These are phyloP conservation scores for Arthroderma uncinatum DNA, from an alignment of 2,329 filamentous ascomycete species.

Conservation along the genomic window DNA sequence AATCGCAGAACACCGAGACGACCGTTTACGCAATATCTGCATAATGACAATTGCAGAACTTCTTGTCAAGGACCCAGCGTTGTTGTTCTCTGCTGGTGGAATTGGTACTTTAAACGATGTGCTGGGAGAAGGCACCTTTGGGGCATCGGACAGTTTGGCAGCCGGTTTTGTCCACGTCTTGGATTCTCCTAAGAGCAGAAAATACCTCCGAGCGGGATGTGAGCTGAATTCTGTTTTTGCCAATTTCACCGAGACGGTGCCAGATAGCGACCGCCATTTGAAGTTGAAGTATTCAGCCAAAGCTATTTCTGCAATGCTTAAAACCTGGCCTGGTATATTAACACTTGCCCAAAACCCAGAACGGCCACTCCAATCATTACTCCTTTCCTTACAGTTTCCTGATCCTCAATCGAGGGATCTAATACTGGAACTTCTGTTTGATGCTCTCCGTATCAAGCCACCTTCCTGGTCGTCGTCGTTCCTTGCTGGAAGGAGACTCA, in stretches of 20 bases:
- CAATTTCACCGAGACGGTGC: slow-evolving; percentile 73
- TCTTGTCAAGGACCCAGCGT: slow-evolving; percentile 68
- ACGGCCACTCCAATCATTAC: slow-evolving; percentile 67
- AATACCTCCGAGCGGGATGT: slow-evolving; percentile 74
- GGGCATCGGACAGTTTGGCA: slow-evolving; percentile 79
- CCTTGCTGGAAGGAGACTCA: slow-evolving; percentile 79
- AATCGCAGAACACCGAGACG: slow-evolving; percentile 75
- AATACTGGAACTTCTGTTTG: slow-evolving; percentile 78
- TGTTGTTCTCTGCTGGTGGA: slow-evolving; percentile 74
- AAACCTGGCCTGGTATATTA: slow-evolving; percentile 88
- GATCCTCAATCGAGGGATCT: slow-evolving; percentile 54
- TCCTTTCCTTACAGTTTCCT: slow-evolving; percentile 53
- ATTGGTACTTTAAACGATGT: slow-evolving; percentile 83
- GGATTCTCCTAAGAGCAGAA: slow-evolving; percentile 69
- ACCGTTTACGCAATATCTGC: slow-evolving; percentile 79
- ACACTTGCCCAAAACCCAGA: slow-evolving; percentile 80
- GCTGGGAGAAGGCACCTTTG: slow-evolving; percentile 79
- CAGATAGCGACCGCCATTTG: slow-evolving; percentile 47
- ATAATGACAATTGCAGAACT: slow-evolving; percentile 89
- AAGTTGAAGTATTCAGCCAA: slow-evolving; percentile 76
- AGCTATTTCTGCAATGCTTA: slow-evolving; percentile 82
- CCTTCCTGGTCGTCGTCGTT: slow-evolving; percentile 93
- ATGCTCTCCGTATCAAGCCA: slow-evolving; percentile 76
- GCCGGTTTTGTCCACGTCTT: slow-evolving; percentile 81
- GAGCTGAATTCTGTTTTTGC: slow-evolving; percentile 85